Evolutionary conservation across 805 yeast genomes (phyloP), one percentile per base, ranked within the genome.

Genomic region (Metschnikowia gruessii): DNA sequence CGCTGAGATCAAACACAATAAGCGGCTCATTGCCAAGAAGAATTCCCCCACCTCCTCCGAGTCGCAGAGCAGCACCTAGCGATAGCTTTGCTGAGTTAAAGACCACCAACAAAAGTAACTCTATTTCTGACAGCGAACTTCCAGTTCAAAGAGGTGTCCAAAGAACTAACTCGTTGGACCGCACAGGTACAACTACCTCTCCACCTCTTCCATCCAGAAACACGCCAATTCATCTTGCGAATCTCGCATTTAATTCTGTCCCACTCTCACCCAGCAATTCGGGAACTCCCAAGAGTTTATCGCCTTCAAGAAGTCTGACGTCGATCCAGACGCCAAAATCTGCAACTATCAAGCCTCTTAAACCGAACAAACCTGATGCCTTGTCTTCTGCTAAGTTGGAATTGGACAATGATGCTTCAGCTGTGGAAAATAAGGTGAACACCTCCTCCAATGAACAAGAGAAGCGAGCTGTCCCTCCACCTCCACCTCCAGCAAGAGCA

Each of bases 191-290:
- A 9, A 40, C 37, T 8, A 34, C 40, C 19, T 17, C 53, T 12
- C 52, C 48, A 22, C 44, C 54, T 2, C 49, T 49, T 1, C 45
- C 52, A 10, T 41, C 51, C 10, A 24, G 50, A 26, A 29, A 30
- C 22, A 40, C 56, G 9, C 48, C 43, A 3, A 30, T 28, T 7
- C 43, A 53, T 16, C 29, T 50, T 24, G 43, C 46, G 26, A 54
- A 51, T 16, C 51, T 65, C 37, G 75, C 70, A 2, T 70, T 70
- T 43, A 56, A 70, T 3, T 50, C 70, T 1, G 58, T 72, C 1
- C 75, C 75, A 1, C 63, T 72, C 16, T 62, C 70, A 17, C 75
- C 75, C 5, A 64, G 65, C 8, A 61, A 55, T 32, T 61, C 71
- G 4, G 54, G 58, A 2, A 60, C 70, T 2, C 65, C 69, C 51